phyloP scores from a whole-genome alignment of 257 asterid species.

The Salvia splendens region DNA sequence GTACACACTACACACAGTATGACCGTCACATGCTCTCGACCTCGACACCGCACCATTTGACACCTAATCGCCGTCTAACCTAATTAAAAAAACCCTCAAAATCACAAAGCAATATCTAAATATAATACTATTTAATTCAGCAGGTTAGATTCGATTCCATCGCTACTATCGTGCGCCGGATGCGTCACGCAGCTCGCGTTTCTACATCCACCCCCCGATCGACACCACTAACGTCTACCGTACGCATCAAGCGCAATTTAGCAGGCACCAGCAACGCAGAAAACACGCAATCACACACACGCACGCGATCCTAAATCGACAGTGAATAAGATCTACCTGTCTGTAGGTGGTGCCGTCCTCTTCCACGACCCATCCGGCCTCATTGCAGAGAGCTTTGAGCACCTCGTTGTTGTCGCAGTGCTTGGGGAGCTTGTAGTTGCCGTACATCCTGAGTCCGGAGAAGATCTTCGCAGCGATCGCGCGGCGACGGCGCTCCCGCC shows the following conservation, averaged over 20 bases:
- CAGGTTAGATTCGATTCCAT: constrained; percentile 36
- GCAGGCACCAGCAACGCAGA: not conserved
- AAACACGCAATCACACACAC: not conserved
- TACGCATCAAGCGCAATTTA: constrained; percentile 37
- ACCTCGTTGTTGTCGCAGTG: constrained; percentile 98
- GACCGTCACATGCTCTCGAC: constrained; percentile 43
- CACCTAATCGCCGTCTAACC: constrained; percentile 20
- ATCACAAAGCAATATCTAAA: too few relatives aligned
- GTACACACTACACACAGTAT: constrained; percentile 19
- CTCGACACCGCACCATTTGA: too few relatives aligned
- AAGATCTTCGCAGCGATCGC: constrained; percentile 98
- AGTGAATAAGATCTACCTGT: constrained; percentile 55
- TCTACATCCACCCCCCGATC: constrained; percentile 29
- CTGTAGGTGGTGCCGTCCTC: constrained; percentile 93
- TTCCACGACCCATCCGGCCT: constrained; percentile 94
- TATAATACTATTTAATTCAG: constrained; percentile 5
- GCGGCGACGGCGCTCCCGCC: constrained; percentile 88
- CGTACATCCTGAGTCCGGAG: constrained; percentile 85
- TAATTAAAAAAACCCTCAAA: not conserved
- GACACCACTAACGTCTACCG: too few relatives aligned
- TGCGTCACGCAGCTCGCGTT: constrained; percentile 39
- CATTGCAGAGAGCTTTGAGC: constrained; percentile 84
- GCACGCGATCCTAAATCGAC: constrained; percentile 14
- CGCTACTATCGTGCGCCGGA: constrained; percentile 44
- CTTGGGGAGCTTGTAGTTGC: constrained; percentile 86